These are phyloP conservation scores for Neopestalotiopsis clavispora DNA, from an alignment of 2,329 filamentous ascomycete species.

Conservation along the genomic window DNA sequence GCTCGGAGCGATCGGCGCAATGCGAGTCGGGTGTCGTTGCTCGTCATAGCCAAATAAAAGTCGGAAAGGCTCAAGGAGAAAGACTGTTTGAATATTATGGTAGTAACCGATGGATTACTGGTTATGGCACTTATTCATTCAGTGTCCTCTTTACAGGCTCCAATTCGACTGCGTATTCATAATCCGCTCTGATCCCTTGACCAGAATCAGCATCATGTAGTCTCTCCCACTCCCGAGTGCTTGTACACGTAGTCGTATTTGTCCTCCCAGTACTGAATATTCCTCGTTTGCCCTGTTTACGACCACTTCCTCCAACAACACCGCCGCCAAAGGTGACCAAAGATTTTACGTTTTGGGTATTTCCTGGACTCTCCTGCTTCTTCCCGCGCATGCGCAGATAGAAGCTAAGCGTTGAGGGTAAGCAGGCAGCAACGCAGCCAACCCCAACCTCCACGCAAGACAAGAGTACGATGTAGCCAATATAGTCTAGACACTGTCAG, in stretches of 20 bases:
- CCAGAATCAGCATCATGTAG: slow-evolving; percentile 12
- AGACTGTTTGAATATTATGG: too few relatives aligned
- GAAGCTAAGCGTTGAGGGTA: slow-evolving; percentile 22
- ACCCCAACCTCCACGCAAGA: slow-evolving; percentile 23
- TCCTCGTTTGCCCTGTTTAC: background rate
- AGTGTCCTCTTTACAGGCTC: background rate
- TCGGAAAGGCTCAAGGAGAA: too few relatives aligned
- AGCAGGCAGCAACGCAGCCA: slow-evolving; percentile 23
- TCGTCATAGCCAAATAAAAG: too few relatives aligned
- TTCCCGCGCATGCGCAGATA: slow-evolving; percentile 14
- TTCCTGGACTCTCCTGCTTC: background rate
- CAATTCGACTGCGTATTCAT: slow-evolving; percentile 22
- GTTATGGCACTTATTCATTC: too few relatives aligned
- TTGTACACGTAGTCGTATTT: slow-evolving; percentile 19
- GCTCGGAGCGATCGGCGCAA: too few relatives aligned
- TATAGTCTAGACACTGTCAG: slow-evolving; percentile 19
- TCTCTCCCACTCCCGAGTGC: slow-evolving; percentile 23
- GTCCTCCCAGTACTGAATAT: slow-evolving; percentile 19
- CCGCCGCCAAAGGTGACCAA: slow-evolving; percentile 21
- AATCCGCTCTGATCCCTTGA: slow-evolving; percentile 15
- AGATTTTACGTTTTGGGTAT: slow-evolving; percentile 3
- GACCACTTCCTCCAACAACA: background rate
- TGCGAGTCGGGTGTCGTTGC: too few relatives aligned
- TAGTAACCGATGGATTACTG: too few relatives aligned
- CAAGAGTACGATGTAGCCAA: slow-evolving; percentile 20